Conservation (phyloP, 2,329 filamentous ascomycete species). For the Diaporthe eres region DNA sequence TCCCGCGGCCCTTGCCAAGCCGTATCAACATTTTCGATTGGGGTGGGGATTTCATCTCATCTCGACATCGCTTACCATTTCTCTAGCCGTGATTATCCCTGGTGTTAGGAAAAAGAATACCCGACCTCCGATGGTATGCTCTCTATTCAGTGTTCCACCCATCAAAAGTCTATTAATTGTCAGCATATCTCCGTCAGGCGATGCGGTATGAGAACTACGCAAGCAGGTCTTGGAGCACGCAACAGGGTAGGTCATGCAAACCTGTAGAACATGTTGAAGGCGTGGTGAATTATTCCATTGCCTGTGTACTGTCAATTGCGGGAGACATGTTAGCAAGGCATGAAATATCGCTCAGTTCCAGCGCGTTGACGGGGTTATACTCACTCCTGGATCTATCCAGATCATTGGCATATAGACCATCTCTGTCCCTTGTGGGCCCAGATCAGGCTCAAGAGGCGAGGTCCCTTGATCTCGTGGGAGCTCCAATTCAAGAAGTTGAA, state of each 20-base stretch:
- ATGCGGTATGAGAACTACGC: too few species aligned
- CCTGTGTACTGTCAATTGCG: neutral
- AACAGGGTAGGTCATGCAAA: neutral
- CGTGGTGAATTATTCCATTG: conserved; percentile 2
- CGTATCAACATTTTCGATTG: neutral
- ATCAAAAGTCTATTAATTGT: neutral
- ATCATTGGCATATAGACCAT: neutral
- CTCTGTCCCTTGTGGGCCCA: conserved; percentile 2
- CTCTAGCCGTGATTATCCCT: neutral
- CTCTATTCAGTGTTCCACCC: neutral
- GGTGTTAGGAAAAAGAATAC: neutral
- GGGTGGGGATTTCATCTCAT: neutral
- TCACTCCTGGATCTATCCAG: neutral
- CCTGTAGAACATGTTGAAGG: conserved; percentile 23
- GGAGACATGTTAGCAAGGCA: neutral
- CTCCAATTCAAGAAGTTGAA: fast-evolving
- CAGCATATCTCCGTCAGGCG: neutral
- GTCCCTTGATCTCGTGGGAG: neutral
- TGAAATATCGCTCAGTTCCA: neutral
- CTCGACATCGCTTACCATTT: neutral
- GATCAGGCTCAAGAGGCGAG: neutral
- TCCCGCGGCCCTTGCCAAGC: neutral
- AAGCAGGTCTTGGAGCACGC: neutral
- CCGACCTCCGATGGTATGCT: conserved; percentile 9
- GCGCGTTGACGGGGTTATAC: neutral